Evolutionary conservation across 2,329 filamentous ascomycete species (phyloP).

Genomic region (Cercospora zeae-maydis): DNA sequence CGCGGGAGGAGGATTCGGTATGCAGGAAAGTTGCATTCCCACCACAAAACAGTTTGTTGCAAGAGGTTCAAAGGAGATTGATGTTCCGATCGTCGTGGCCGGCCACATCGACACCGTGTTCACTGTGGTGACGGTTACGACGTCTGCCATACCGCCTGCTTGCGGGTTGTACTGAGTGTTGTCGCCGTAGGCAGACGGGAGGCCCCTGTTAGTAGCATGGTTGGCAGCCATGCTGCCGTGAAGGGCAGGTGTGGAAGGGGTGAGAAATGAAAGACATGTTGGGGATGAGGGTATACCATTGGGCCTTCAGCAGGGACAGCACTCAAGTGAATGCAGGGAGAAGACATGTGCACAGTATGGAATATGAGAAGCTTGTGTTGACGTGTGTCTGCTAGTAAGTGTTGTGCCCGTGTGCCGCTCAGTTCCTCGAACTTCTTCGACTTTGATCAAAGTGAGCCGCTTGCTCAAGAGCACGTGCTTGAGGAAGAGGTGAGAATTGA

Average conservation of each 20-base stretch:
- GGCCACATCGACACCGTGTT: constrained; percentile 1
- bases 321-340: constrained; percentile 1
- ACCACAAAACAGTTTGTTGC: neutral
- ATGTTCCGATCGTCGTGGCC: neutral
- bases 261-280: neutral
- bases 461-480: neutral
- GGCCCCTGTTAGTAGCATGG: neutral
- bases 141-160: neutral
- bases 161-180: neutral
- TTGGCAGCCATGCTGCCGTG: neutral
- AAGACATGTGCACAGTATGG: neutral
- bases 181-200: neutral
- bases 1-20: neutral
- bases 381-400: neutral
- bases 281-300: neutral
- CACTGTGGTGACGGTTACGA: neutral
- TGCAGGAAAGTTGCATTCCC: neutral
- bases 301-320: neutral
- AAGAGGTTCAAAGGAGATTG: neutral
- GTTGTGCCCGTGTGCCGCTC: neutral
- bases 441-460: neutral
- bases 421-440: neutral
- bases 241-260: neutral
- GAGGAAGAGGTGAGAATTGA: neutral
- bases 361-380: neutral